Base-by-base conservation (phyloP, 768 basidiomycete genomes). In the Lactifluus rugatus region DNA sequence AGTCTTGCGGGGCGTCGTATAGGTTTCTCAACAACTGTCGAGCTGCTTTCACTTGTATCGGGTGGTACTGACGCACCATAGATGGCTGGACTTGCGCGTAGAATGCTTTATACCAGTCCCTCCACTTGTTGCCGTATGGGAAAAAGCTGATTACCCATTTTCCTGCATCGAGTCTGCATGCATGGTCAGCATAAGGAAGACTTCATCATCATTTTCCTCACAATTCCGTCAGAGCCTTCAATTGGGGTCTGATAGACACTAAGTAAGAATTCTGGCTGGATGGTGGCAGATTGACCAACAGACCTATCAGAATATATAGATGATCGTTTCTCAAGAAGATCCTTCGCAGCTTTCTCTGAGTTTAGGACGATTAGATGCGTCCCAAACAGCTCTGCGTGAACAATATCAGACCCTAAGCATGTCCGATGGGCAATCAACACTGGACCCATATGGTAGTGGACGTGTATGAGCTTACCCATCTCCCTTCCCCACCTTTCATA, bases 71-170 rank as follows among this genome's bases (percentile, higher is more conserved):
- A 17, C 55, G 52, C 0, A 68, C 64, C 1, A 72, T 72, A 16
- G 66, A 61, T 5, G 66, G 62, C 49, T 74, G 71, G 58, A 78
- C 74, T 54, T 78, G 71, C 48, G 74, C 65, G 36, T 72, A 70
- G 62, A 79, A 77, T 10, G 72, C 49, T 16, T 72, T 69, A 10
- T 79, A 71, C 25, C 72, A 72, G 10, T 69, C 68, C 48, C 69
- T 73, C 78, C 78, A 78, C 9, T 34, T 37, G 37, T 70, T 66
- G 21, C 74, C 73, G 45, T 78, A 78, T 3, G 67, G 69, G 71
- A 76, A 71, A 37, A 72, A 63, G 2, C 69, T 68, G 50, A 78
- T 66, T 44, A 70, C 65, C 71, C 74, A 76, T 11, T 68, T 44
- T 5, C 52, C 69, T 66, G 69, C 74, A 2, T 75, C 75, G 67